Base-by-base conservation (phyloP, 805 yeast genomes). In the Candida adriatica region DNA sequence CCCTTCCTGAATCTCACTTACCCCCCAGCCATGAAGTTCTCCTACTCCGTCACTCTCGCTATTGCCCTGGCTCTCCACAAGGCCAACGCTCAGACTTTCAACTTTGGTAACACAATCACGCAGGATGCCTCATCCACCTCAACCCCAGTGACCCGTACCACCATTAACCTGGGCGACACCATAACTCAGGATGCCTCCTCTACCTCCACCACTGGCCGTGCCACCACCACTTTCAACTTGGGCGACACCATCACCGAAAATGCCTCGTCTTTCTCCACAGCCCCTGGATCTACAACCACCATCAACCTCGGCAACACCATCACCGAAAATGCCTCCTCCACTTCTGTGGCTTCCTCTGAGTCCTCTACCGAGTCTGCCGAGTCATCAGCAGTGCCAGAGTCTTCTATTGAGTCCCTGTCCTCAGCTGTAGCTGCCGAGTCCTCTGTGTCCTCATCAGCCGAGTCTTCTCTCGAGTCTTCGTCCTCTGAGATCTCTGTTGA, bases 321-420 rank as follows among this genome's bases (percentile, higher is more conserved):
- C 13, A 26, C 41, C 18, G 34, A 33, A 33, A 31, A 42, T 18
- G 34, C 39, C 13, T 21, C 44, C 24, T 24, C 33, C n/a, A 14
- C 38, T 22, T 26, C 37, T 24, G 20, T 35, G n/a, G 26, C 39
- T 21, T 38, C 44, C 20, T 31, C 46, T n/a, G 33, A 45, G 16
- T 29, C 35, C 13, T 33, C 35, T 9, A 18, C 35, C 16, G 30
- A 24, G 26, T 11, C 29, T 13, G 18, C 34, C 17, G 14, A 18
- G 10, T 20, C 31, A 7, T 14, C 31, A 14, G 13, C 18, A 6
- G 14, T n/a, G n/a, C 11, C 22, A 8, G 22, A 19, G 22, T 8
- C 33, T 18, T 30, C 33, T n/a, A 18, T 28, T 26, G 19, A 6
- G 18, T 5, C 29, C 13, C 13, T 22, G 8, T 19, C 22, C 22